Evolutionary conservation across 345 rosid species (phyloP).

Genomic region (Aethionema arabicum): DNA sequence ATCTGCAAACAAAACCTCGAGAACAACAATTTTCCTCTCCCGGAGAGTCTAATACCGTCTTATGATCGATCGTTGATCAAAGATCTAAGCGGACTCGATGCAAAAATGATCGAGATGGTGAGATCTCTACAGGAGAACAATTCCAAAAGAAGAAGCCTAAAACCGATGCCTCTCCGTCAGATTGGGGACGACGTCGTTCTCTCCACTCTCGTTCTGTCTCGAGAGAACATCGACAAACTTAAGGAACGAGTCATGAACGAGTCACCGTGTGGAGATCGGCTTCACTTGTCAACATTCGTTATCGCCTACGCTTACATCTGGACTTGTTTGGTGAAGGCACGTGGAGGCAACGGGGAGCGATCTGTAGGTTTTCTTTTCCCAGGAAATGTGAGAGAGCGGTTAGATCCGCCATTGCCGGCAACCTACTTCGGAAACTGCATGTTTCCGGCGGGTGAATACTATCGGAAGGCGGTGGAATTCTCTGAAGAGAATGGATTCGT

Average conservation of each 20-base stretch:
- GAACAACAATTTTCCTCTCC: not conserved
- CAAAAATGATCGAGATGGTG: slow-evolving; percentile 6
- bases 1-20: slow-evolving; percentile 11
- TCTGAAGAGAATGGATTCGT: slow-evolving; percentile 28
- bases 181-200: slow-evolving; percentile 16
- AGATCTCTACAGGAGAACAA: not conserved
- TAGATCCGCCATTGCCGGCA: slow-evolving; percentile 12
- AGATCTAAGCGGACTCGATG: slow-evolving; percentile 19
- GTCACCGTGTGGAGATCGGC: not conserved
- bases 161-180: not conserved
- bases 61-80: slow-evolving; percentile 25
- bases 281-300: slow-evolving; percentile 40
- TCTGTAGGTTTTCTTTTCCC: not conserved
- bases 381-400: slow-evolving; percentile 17
- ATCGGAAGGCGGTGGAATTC: slow-evolving; percentile 5
- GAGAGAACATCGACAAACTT: slow-evolving; percentile 30
- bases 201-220: slow-evolving; percentile 35
- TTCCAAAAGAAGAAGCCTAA: slow-evolving; percentile 21
- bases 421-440: slow-evolving; percentile 35
- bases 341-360: slow-evolving; percentile 12
- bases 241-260: slow-evolving; percentile 26
- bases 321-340: slow-evolving; percentile 33
- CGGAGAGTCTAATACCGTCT: slow-evolving; percentile 24
- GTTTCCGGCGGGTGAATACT: slow-evolving; percentile 9
- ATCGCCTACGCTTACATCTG: slow-evolving; percentile 33